Evolutionary conservation across 495 filamentous ascomycete species (phyloP).

Genomic region (Astrothelium subdiscretum): DNA sequence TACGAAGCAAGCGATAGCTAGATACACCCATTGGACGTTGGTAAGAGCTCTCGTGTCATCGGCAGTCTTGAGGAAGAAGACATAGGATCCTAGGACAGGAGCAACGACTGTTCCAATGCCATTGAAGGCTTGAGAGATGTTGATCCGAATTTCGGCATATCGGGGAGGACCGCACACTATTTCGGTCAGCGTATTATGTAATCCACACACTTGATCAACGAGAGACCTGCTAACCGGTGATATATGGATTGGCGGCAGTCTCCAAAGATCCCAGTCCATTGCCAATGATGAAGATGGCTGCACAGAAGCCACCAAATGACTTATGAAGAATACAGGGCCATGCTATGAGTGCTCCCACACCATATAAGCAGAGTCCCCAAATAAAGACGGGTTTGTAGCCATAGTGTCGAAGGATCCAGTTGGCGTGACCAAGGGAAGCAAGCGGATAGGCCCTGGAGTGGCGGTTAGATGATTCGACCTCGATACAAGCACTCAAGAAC

Average conservation of each 20-base stretch:
- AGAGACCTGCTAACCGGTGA: constrained; percentile 30
- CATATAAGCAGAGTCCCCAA: constrained; percentile 44
- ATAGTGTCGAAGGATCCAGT: constrained; percentile 25
- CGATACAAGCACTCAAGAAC: constrained; percentile 32
- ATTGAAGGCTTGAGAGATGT: constrained; percentile 28
- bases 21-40: constrained; percentile 22
- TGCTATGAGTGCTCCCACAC: constrained; percentile 50
- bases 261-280: constrained; percentile 59
- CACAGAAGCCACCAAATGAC: constrained; percentile 63
- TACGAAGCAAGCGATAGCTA: constrained; percentile 17
- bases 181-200: not conserved
- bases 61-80: constrained; percentile 18
- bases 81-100: constrained; percentile 19
- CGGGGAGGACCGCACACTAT: constrained; percentile 51
- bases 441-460: constrained; percentile 40
- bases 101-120: constrained; percentile 17
- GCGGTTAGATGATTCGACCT: constrained; percentile 17
- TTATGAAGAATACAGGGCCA: constrained; percentile 46
- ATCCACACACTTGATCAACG: not conserved
- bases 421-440: constrained; percentile 49
- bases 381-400: constrained; percentile 17
- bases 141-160: constrained; percentile 53
- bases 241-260: constrained; percentile 62
- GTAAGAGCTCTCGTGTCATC: constrained; percentile 28
- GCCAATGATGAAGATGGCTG: constrained; percentile 58